Conservation (phyloP, 805 yeast species). For the Isabelozyma heimii region DNA sequence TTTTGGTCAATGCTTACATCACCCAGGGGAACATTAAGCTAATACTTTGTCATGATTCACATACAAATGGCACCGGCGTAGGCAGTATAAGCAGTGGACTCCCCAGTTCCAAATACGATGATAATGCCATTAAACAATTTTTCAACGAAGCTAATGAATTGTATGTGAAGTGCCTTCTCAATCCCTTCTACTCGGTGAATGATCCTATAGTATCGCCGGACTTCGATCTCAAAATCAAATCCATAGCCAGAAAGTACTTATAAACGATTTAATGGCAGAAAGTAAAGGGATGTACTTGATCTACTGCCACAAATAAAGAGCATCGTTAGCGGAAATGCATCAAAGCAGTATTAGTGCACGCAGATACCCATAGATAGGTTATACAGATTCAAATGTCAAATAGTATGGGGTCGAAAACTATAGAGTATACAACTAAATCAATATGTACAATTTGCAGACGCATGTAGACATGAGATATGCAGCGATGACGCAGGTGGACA, state of each 20-base stretch:
- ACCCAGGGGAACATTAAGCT: conserved; percentile 87
- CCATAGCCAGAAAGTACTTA: conserved; percentile 73
- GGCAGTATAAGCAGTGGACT: conserved; percentile 4
- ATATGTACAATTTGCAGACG: no score
- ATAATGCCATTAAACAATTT: conserved; percentile 77
- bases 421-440: no score
- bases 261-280: conserved; percentile 15
- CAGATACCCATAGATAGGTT: no score
- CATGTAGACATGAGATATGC: no score
- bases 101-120: conserved; percentile 36
- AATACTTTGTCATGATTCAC: conserved; percentile 47
- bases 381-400: no score
- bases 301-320: no score
- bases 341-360: no score
- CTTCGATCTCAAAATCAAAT: conserved; percentile 73
- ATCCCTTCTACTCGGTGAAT: conserved; percentile 80
- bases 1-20: conserved; percentile 76
- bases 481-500: no score
- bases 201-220: conserved; percentile 70
- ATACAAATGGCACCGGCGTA: conserved; percentile 48
- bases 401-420: no score
- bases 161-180: conserved; percentile 78
- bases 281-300: no score
- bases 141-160: conserved; percentile 83
- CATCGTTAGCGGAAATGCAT: not conserved